Evolutionary conservation across 2,329 filamentous ascomycete genomes (phyloP).

Genomic region (Penicillium brasilianum): DNA sequence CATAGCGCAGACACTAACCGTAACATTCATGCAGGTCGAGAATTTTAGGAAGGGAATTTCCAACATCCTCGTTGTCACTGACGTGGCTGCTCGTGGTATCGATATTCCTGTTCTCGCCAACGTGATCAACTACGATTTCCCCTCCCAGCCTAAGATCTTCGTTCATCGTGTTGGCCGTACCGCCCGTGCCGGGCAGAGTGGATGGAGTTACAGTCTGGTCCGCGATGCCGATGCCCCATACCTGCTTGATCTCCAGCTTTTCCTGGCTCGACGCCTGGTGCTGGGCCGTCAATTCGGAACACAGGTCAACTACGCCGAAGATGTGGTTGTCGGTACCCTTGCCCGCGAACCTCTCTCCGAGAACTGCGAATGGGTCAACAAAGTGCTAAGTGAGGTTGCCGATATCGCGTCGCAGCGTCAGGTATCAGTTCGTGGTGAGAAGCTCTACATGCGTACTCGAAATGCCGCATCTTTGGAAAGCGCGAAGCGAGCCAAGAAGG

Average conservation of each 20-base stretch:
- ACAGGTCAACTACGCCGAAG: constrained; percentile 73
- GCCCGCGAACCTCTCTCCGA: constrained; percentile 74
- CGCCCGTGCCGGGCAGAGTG: constrained; percentile 86
- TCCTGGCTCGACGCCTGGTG: constrained; percentile 82
- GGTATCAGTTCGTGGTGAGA: constrained; percentile 87
- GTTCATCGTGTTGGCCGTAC: constrained; percentile 96
- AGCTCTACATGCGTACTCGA: constrained; percentile 85
- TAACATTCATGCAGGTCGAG: constrained; percentile 61
- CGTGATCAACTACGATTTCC: constrained; percentile 98
- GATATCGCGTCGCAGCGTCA: constrained; percentile 73
- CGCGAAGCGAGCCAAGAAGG: constrained; percentile 80
- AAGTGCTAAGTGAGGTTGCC: constrained; percentile 73
- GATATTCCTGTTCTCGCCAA: constrained; percentile 96
- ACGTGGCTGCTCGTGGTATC: constrained; percentile 94
- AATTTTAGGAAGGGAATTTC: constrained; percentile 83
- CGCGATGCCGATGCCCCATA: constrained; percentile 89
- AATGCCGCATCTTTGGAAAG: constrained; percentile 90
- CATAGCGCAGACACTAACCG: neutral
- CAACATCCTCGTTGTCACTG: constrained; percentile 92
- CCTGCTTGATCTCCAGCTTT: constrained; percentile 89
- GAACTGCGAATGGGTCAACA: constrained; percentile 81
- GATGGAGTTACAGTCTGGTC: constrained; percentile 94
- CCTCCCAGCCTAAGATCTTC: constrained; percentile 94
- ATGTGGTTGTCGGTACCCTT: constrained; percentile 81
- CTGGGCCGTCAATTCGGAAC: constrained; percentile 69